Evolutionary conservation across 2,329 filamentous ascomycete genomes (phyloP), one percentile per base, ranked within the genome.

Genomic region (Monosporascus ibericus): DNA sequence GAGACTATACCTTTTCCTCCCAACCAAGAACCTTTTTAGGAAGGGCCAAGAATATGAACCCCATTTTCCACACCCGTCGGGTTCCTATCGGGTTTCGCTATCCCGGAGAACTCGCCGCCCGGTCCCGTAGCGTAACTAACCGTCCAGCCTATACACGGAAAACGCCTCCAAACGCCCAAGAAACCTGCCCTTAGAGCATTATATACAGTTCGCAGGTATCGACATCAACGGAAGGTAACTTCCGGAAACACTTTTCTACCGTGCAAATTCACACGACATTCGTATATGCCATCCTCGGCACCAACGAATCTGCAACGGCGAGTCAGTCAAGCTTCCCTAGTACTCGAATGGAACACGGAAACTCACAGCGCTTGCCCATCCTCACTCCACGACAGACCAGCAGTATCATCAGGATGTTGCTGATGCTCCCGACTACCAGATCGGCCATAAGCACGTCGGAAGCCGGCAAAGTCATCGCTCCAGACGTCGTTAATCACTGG

Each of bases 271-370:
- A 92, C 77, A 36, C 77, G 79, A 60, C 89, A 82, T 69, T 91
- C 86, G 62, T 89, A 89, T 50, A 92, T 86, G 52, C 88, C 88
- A 59, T 88, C 84, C 64, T 89, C 84, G 36, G 82, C 80, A 20
- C 80, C 84, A 40, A 85, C 73, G 60, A 80, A 86, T 51, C 83
- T 86, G 49, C 4, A 20, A 39, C 15, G 20, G 7, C n/a, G 18
- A 9, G 53, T 36, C 18, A 47, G 60, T 66, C 50, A 67, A 65
- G 52, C 47, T 46, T 46, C 24, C 44, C 40, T 7, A 25, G 6
- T n/a, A 30, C 27, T 6, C 3, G 48, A 49, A 53, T 39, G 9
- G 44, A 46, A 49, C 20, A 38, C 9, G 27, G 9, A 9, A 30
- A 72, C 82, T 77, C 68, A 86, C 82, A 86, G 61, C 22, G 70